These are phyloP conservation scores for Mortierella sp. DNA, from an alignment of 371 early-diverging fungal species.

Conservation along the genomic window DNA sequence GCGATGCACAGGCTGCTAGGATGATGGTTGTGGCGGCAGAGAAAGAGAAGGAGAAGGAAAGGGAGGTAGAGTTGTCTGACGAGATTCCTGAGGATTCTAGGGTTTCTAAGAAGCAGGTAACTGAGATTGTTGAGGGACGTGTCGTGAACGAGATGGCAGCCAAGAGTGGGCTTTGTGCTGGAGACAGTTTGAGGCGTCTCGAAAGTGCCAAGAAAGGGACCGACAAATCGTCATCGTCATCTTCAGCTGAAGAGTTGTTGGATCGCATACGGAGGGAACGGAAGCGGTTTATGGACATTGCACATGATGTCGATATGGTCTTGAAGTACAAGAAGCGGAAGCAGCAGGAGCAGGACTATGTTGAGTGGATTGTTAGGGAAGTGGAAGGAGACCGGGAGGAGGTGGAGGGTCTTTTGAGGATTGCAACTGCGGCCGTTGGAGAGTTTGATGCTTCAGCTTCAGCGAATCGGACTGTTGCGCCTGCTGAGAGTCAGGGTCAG, in stretches of 20 bases:
- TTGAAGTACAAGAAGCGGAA: neutral
- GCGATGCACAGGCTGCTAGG: neutral
- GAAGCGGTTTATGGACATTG: too few species aligned
- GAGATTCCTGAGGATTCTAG: too few species aligned
- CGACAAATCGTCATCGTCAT: too few species aligned
- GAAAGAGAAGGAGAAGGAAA: neutral
- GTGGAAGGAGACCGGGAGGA: neutral
- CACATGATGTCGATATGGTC: neutral
- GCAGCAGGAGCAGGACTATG: neutral
- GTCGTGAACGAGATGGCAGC: too few species aligned
- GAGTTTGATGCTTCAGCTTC: neutral
- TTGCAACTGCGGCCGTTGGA: neutral
- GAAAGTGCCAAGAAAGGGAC: too few species aligned
- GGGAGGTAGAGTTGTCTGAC: too few species aligned
- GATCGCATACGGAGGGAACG: too few species aligned
- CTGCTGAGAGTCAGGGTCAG: neutral
- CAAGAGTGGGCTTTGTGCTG: too few species aligned
- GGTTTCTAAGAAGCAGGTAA: too few species aligned
- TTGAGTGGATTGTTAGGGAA: neutral
- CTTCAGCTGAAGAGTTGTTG: too few species aligned
- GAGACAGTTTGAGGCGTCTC: too few species aligned
- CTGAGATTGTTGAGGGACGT: too few species aligned
- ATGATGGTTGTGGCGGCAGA: neutral
- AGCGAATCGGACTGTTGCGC: neutral
- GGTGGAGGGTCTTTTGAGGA: neutral